Evolutionary conservation across 371 early-diverging fungal genomes (phyloP).

Genomic region (Mortierella sp.): DNA sequence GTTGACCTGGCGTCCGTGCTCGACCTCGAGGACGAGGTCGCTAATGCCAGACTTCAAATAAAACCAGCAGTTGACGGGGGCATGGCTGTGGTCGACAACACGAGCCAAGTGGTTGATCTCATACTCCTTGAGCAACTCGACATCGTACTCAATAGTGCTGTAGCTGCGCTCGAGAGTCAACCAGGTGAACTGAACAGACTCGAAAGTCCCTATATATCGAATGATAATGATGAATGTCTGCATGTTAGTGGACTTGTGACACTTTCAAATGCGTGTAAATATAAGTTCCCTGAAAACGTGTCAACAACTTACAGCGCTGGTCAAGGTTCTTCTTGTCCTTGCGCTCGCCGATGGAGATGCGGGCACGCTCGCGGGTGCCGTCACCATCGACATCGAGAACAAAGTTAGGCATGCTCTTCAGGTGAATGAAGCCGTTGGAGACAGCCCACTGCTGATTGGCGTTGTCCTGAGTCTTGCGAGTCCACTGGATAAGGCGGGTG

Average conservation of each 20-base stretch:
- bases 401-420: slow-evolving; percentile 59
- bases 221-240: neutral
- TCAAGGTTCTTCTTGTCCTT: slow-evolving; percentile 58
- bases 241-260: neutral
- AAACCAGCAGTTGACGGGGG: slow-evolving; percentile 52
- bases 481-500: slow-evolving; percentile 65
- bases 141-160: slow-evolving; percentile 22
- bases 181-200: slow-evolving; percentile 49
- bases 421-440: slow-evolving; percentile 53
- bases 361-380: slow-evolving; percentile 55
- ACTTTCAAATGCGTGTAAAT: neutral
- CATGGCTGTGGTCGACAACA: slow-evolving; percentile 27
- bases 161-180: slow-evolving; percentile 27
- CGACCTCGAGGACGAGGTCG: slow-evolving; percentile 50
- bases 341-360: slow-evolving; percentile 47
- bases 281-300: neutral
- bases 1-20: slow-evolving; percentile 38
- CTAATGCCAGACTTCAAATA: slow-evolving; percentile 52
- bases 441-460: slow-evolving; percentile 46
- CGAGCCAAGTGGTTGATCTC: slow-evolving; percentile 43
- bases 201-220: slow-evolving; percentile 42
- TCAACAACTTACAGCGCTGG: slow-evolving; percentile 41
- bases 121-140: slow-evolving; percentile 50
- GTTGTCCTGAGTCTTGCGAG: slow-evolving; percentile 42
- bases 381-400: slow-evolving; percentile 65